Evolutionary conservation across 192 early-diverging fungal species (phyloP).

Genomic region (Linnemannia elongata): DNA sequence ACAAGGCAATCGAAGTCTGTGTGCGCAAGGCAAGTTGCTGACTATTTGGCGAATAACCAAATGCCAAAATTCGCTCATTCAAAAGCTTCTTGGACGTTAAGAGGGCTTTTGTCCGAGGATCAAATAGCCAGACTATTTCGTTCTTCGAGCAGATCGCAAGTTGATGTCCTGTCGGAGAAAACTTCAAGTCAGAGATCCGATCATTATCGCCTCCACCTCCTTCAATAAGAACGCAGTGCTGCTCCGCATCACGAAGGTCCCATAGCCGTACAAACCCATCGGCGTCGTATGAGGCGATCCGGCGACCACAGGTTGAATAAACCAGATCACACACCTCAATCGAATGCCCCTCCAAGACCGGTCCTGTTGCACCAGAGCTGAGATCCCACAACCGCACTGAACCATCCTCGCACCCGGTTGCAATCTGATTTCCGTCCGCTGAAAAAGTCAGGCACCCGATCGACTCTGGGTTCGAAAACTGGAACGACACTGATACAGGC

Average conservation of each 20-base stretch:
- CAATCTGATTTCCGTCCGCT: not conserved
- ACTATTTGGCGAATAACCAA: not conserved
- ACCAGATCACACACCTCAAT: rapidly evolving
- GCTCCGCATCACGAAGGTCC: not conserved
- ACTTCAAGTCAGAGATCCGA: not conserved
- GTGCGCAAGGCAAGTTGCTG: not conserved
- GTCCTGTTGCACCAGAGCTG: not conserved
- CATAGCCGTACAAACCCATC: not conserved
- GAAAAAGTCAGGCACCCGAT: not conserved
- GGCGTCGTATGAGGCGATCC: not conserved
- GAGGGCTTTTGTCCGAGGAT: not conserved
- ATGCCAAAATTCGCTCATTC: not conserved
- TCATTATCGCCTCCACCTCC: too few relatives aligned
- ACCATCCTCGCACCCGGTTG: not conserved
- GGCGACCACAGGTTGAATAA: not conserved
- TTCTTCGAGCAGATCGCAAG: not conserved
- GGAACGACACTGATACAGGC: not conserved
- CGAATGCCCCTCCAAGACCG: not conserved
- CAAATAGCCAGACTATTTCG: not conserved
- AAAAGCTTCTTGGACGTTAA: not conserved
- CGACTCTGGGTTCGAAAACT: not conserved
- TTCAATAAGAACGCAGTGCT: not conserved
- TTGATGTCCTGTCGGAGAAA: not conserved
- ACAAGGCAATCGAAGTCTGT: not conserved
- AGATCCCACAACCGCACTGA: not conserved